Evolutionary conservation across 192 early-diverging fungal genomes (phyloP), one percentile per base, ranked within the genome.

Genomic region (Spizellomyces punctatus): DNA sequence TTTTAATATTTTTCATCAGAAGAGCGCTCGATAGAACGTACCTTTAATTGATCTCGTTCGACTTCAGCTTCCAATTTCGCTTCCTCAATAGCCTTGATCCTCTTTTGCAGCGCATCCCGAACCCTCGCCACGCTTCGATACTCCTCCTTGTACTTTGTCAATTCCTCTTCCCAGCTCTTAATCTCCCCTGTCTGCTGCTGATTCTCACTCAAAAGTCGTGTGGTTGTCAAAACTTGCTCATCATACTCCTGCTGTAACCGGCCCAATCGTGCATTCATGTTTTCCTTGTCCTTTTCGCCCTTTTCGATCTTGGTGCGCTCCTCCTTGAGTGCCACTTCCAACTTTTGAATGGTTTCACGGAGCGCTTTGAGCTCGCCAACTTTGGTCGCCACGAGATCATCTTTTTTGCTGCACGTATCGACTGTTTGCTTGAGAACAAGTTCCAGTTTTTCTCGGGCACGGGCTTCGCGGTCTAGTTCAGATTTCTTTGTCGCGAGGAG

Each of bases 161-260:
- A 41, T 56, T 85, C 85, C 36, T 85, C 83, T 49, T 87, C 85
- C 78, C 78, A 79, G 3, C 54, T 56, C 54, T 83, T 82, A 43
- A 87, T 56, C 45, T 82, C 79, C 45, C 76, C 71, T 0, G 46
- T 69, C 63, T 78, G 80, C 50, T 78, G 62, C 58, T 85, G 82
- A 49, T 81, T 80, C 67, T 82, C 74, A 66, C 74, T 78, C 19
- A 81, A 67, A 52, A 85, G 56, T 10, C 64, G 44, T 56, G 78
- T 78, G 10, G 71, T 74, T 5, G 72, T 71, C 2, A 83, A 66
- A 17, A 72, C 61, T 65, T 78, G 79, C 41, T 85, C 80, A 64
- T 87, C 85, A 58, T 78, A 85, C 43, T 87, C 85, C 42, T 67
- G 69, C 62, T 83, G 83, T 61, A 87, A 64, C 22, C 77, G 66